Percentiles rank a stretch among this genome's conserved stretches.
Conservation (phyloP, 2,329 filamentous ascomycete genomes). For the Colletotrichum liaoningense region DNA sequence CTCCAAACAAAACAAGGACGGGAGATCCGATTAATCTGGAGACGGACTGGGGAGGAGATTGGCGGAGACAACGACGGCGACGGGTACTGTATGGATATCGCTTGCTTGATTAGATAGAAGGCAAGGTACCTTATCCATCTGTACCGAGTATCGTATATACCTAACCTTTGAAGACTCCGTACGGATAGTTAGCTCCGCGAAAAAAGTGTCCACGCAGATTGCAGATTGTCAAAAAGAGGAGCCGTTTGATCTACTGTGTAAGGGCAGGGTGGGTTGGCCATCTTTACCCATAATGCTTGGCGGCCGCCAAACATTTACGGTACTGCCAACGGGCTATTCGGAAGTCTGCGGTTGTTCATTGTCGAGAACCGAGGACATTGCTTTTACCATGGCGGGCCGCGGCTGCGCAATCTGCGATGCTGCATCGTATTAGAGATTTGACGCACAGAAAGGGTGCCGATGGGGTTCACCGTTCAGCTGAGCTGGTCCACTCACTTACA, state of each 20-base stretch:
- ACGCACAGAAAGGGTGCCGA: not conserved
- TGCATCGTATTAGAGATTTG: conserved; percentile 26
- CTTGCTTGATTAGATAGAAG: not conserved
- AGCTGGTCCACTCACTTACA: not conserved
- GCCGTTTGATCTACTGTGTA: not conserved
- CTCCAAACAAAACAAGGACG: conserved; percentile 6
- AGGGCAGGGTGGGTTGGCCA: not conserved
- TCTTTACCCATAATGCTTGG: not conserved
- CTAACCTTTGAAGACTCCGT: not conserved
- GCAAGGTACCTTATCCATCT: not conserved
- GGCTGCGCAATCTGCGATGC: conserved; percentile 1
- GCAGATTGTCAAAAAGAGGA: not conserved
- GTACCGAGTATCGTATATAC: too few relatives aligned
- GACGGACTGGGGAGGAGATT: not conserved
- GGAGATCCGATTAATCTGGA: not conserved
- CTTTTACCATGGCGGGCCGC: not conserved
- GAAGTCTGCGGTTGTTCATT: not conserved
- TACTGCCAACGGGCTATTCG: not conserved
- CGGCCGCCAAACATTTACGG: not conserved
- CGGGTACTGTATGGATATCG: not conserved
- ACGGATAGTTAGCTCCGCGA: not conserved
- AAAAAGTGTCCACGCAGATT: not conserved
- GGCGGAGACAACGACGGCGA: not conserved
- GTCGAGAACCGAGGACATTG: not conserved
- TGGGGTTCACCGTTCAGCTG: too few relatives aligned